Evolutionary conservation across 495 filamentous ascomycete genomes (phyloP), one percentile per base, ranked within the genome.

Genomic region (Neurospora sp.): DNA sequence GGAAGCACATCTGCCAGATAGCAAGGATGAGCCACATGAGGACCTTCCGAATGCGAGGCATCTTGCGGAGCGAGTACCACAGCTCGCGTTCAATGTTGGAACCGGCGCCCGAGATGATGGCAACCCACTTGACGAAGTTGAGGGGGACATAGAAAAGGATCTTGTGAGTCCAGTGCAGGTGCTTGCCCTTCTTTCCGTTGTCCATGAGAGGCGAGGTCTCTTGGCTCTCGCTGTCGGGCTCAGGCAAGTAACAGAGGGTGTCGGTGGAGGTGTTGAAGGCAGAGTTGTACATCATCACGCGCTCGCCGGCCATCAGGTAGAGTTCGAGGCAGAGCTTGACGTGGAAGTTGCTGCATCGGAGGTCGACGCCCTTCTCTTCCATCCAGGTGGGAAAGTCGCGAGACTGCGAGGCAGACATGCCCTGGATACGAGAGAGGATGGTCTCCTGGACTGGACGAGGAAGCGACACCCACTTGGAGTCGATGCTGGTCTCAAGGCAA

Each of bases 31-130:
- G 5, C 40, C 53, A 71, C 14, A 74, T 40, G 20, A 72, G 35
- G 35, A 53, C 18, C 22, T 18, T 20, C 3, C 72, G 76, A 12
- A 72, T 61, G 22, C 39, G 61, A 12, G 44, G 59, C 41, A 68
- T 35, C 22, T 74, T 44, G 18, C 74, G 65, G 22, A 79, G 71
- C 1, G 71, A 41, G 46, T 77, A 76, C 71, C 74, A 79, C 2
- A 80, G 69, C 61, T 80, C 78, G n/a, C 78, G 68, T 41, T 79
- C 78, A 14, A 76, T 46, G 42, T 76, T 71, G 14, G 76, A 72
- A 9, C 74, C 72, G 3, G 71, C 78, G 3, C 76, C 74, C 0
- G 77, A 75, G 31, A 80, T 75, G 35, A 80, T 74, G 16, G 68
- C 77, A 2, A 73, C n/a, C 77, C 77, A 77, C 53, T 78, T 73